These are phyloP conservation scores for Fusarium bactridioides DNA, from an alignment of 2,329 filamentous ascomycete genomes.

Conservation along the genomic window DNA sequence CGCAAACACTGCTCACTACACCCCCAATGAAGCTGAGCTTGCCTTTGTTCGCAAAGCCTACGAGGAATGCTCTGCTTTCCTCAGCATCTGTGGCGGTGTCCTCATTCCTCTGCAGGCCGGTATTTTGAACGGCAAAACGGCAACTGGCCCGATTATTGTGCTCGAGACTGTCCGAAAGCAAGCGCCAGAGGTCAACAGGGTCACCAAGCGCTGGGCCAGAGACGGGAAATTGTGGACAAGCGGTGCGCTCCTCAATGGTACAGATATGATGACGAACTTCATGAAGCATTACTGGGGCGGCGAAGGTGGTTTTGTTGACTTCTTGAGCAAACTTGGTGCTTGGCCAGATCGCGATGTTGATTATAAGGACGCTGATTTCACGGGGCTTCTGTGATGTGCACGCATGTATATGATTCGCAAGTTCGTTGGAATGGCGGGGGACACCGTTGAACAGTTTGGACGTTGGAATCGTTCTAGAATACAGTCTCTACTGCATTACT, in stretches of 20 bases:
- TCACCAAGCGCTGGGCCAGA: conserved; percentile 47
- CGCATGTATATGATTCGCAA: accelerated
- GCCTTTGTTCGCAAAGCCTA: conserved; percentile 48
- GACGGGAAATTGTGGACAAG: conserved; percentile 51
- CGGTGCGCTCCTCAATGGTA: conserved; percentile 46
- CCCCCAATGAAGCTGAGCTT: conserved; percentile 45
- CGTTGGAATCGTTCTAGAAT: too few relatives aligned
- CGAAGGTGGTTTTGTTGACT: conserved; percentile 29
- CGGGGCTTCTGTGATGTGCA: background rate
- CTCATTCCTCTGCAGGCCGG: conserved; percentile 45
- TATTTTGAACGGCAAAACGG: conserved; percentile 49
- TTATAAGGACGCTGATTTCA: conserved; percentile 41
- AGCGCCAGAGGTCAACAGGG: conserved; percentile 47
- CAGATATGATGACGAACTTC: conserved; percentile 47
- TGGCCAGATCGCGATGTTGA: conserved; percentile 45
- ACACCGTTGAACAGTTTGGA: background rate
- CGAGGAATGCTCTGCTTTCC: conserved; percentile 47
- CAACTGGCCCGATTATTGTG: conserved; percentile 46
- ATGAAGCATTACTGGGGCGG: conserved; percentile 42
- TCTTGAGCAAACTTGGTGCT: conserved; percentile 27
- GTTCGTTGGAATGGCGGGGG: too few relatives aligned
- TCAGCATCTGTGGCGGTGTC: conserved; percentile 52
- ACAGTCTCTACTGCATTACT: background rate
- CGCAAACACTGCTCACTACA: conserved; percentile 43
- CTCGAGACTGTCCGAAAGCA: conserved; percentile 39